phyloP scores from a whole-genome alignment of 176 grass and related monocot genomes.

The Guadua angustifolia region DNA sequence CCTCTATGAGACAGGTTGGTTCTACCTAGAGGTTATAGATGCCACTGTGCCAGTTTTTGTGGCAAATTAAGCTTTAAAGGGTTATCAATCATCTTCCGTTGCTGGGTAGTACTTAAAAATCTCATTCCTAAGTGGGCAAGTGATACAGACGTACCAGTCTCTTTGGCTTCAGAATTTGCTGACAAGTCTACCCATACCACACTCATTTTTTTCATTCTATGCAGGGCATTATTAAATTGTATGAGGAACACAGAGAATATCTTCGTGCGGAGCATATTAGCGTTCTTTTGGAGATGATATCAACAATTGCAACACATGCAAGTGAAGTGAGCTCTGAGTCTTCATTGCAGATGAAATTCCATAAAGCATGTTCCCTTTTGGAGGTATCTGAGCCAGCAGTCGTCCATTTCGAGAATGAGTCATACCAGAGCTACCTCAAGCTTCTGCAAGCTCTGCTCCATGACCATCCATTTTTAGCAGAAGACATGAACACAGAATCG shows the following conservation, averaged over 20 bases:
- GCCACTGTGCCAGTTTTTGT: not conserved
- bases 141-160: not conserved
- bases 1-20: not conserved
- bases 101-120: not conserved
- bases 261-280: constrained; percentile 61
- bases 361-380: constrained; percentile 85
- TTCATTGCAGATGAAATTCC: constrained; percentile 67
- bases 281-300: constrained; percentile 81
- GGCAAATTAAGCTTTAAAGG: constrained; percentile 26
- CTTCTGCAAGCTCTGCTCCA: constrained; percentile 70
- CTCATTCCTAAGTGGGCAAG: not conserved
- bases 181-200: constrained; percentile 2
- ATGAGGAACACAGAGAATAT: constrained; percentile 60
- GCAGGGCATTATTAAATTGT: constrained; percentile 73
- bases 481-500: constrained; percentile 73
- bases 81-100: constrained; percentile 21
- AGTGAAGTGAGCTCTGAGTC: constrained; percentile 75
- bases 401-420: constrained; percentile 94
- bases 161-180: not conserved
- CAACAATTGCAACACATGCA: constrained; percentile 74
- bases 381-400: constrained; percentile 88
- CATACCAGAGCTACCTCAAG: constrained; percentile 79
- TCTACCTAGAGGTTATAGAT: not conserved
- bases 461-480: constrained; percentile 56
- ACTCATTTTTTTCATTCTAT: constrained; percentile 32